Evolutionary conservation across 768 basidiomycete genomes (phyloP).

Genomic region (Trametes cubensis): DNA sequence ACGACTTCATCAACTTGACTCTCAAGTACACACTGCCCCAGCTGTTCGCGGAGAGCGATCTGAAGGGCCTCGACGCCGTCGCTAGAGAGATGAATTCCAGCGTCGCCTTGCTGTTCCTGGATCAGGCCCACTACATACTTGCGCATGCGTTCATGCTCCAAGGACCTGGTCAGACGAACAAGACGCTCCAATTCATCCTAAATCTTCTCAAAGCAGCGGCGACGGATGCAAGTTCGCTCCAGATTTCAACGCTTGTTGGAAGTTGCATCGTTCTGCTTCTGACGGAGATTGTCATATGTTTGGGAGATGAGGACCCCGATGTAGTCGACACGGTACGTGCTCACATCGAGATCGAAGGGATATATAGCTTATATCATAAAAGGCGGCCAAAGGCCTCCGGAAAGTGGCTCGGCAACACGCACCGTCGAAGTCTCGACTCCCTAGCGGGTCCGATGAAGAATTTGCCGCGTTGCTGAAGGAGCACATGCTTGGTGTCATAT

Average conservation of each 20-base stretch:
- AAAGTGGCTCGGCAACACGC: slow-evolving; percentile 44
- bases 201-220: slow-evolving; percentile 56
- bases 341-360: not conserved
- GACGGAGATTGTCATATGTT: slow-evolving; percentile 70
- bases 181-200: slow-evolving; percentile 63
- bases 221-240: slow-evolving; percentile 37
- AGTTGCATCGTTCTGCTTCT: slow-evolving; percentile 72
- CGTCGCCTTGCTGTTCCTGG: slow-evolving; percentile 58
- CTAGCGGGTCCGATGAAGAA: slow-evolving; percentile 37
- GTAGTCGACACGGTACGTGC: slow-evolving; percentile 48
- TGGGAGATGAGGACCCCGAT: slow-evolving; percentile 68
- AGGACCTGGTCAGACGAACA: slow-evolving; percentile 55
- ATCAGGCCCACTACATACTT: slow-evolving; percentile 62
- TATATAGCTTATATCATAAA: slow-evolving; percentile 32
- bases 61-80: slow-evolving; percentile 62
- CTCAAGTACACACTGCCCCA: slow-evolving; percentile 67
- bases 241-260: slow-evolving; percentile 56
- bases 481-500: slow-evolving; percentile 83
- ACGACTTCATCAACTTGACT: slow-evolving; percentile 66
- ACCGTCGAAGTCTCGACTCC: slow-evolving; percentile 30
- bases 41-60: slow-evolving; percentile 65
- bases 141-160: slow-evolving; percentile 67
- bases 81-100: slow-evolving; percentile 50
- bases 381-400: slow-evolving; percentile 51
- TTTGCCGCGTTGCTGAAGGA: slow-evolving; percentile 66